Evolutionary conservation across 2,329 filamentous ascomycete genomes (phyloP), one percentile per base, ranked within the genome.

Genomic region (Beauveria sp.): DNA sequence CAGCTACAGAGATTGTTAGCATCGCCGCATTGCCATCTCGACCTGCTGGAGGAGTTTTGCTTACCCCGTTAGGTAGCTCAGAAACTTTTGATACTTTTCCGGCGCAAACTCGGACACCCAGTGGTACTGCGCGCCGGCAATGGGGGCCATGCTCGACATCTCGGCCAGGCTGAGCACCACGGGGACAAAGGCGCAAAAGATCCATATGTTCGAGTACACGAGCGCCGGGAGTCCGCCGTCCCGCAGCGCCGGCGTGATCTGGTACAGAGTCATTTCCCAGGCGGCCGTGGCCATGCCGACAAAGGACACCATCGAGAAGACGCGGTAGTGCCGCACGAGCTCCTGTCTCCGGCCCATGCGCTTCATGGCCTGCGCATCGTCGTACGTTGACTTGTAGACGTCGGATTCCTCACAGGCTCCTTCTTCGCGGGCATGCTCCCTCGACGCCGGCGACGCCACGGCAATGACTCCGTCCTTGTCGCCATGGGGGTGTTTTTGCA

Each of bases 281-380:
- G 60, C 51, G 24, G 60, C 51, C 22, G 60, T 62, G 34, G 60
- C 60, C 51, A 62, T 62, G 43, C 51, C 60, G 22, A 62, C 46
- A 45, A 62, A 62, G 31, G 60, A 62, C 14, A 62, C 60, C 60
- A 62, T 62, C n/a, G 60, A 62, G 45, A 62, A 62, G 43, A 62
- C 31, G 45, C 60, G 60, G 46, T 62, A 62, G 52, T 62, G 60
- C 18, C 60, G 51, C 16, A 62, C 43, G 42, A 62, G 60, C 51
- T 62, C 51, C 52, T 56, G 60, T 9, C 50, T 55, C 5, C 60
- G 51, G 24, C 60, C 60, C 60, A 62, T 62, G 20, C 60, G 60
- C 42, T 34, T 49, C 60, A 62, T 62, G 18, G 51, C 52, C 20
- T 43, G 31, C 34, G 51, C 34, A 14, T 62, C 60, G 9, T 49